These are phyloP conservation scores for Colletotrichum sp. DNA, from an alignment of 2,329 filamentous ascomycete species.

Conservation along the genomic window DNA sequence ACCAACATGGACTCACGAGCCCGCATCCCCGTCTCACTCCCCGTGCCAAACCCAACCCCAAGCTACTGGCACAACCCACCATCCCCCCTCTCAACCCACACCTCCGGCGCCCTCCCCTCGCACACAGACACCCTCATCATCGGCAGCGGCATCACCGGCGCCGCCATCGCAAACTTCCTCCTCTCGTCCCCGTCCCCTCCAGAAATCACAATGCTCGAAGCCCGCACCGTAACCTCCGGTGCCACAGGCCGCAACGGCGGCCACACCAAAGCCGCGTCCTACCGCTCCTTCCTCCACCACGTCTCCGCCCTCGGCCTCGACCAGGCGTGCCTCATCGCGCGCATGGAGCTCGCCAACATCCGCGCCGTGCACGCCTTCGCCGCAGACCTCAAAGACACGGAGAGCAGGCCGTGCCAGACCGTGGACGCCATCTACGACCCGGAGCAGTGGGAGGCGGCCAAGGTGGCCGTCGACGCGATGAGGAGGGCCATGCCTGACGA, in stretches of 20 bases:
- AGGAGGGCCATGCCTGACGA: conserved; percentile 45
- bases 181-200: background rate
- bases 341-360: conserved; percentile 59
- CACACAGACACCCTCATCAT: conserved; percentile 56
- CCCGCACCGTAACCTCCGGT: conserved; percentile 53
- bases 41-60: conserved; percentile 43
- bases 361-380: conserved; percentile 61
- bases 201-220: conserved; percentile 53
- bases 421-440: conserved; percentile 64
- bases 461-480: conserved; percentile 48
- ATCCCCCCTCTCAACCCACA: conserved; percentile 32
- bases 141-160: conserved; percentile 61
- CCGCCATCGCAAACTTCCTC: conserved; percentile 38
- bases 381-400: conserved; percentile 42
- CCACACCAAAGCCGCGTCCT: conserved; percentile 52
- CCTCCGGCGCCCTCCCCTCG: conserved; percentile 31
- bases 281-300: conserved; percentile 56
- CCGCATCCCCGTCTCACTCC: conserved; percentile 28
- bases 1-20: conserved; percentile 6
- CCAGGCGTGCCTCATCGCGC: conserved; percentile 55
- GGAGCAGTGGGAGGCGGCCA: conserved; percentile 41
- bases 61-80: conserved; percentile 54
- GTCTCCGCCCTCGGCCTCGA: conserved; percentile 46
- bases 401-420: conserved; percentile 55
- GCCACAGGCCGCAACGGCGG: conserved; percentile 61